Conservation (phyloP, 1,284 basidiomycete genomes). For the Chiua sp. region DNA sequence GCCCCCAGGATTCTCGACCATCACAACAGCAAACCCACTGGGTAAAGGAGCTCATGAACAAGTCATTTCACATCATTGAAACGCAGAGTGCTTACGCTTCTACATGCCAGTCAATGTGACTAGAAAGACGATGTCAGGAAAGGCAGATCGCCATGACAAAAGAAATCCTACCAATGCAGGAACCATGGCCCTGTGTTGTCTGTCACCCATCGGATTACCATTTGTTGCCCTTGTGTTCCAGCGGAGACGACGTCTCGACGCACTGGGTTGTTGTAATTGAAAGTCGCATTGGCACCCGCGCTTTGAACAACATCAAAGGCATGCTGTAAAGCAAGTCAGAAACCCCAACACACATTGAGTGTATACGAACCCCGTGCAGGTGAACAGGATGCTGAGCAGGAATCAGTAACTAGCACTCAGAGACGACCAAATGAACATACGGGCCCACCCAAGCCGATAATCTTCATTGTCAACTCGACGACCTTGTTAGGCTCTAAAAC, state of each 20-base stretch:
- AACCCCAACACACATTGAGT: slow-evolving; percentile 1
- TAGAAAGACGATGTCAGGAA: slow-evolving; percentile 4
- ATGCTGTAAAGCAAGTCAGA: slow-evolving; percentile 31
- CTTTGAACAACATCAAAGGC: slow-evolving; percentile 41
- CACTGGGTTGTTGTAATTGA: slow-evolving; percentile 48
- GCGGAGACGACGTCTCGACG: slow-evolving; percentile 40
- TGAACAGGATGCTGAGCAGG: slow-evolving; percentile 42
- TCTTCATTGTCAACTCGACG: slow-evolving; percentile 39
- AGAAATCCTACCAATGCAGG: slow-evolving; percentile 45
- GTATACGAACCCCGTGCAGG: slow-evolving; percentile 46
- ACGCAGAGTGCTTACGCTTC: slow-evolving; percentile 31
- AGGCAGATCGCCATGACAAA: neutral
- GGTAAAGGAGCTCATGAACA: slow-evolving; percentile 2
- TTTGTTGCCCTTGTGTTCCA: slow-evolving; percentile 32
- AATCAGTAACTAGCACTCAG: slow-evolving; percentile 6
- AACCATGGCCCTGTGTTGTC: slow-evolving; percentile 49
- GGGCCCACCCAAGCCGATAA: slow-evolving; percentile 16
- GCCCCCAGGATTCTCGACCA: slow-evolving; percentile 41
- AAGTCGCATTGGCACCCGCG: slow-evolving; percentile 23
- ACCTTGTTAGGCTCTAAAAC: slow-evolving; percentile 37
- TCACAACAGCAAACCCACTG: slow-evolving; percentile 45
- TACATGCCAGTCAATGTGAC: slow-evolving; percentile 57
- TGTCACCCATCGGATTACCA: slow-evolving; percentile 41
- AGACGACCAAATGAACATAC: slow-evolving; percentile 8
- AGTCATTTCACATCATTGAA: neutral